Base-by-base conservation (phyloP, 352 stramenopile genomes). In the Pythium rhizo-oryzae region DNA sequence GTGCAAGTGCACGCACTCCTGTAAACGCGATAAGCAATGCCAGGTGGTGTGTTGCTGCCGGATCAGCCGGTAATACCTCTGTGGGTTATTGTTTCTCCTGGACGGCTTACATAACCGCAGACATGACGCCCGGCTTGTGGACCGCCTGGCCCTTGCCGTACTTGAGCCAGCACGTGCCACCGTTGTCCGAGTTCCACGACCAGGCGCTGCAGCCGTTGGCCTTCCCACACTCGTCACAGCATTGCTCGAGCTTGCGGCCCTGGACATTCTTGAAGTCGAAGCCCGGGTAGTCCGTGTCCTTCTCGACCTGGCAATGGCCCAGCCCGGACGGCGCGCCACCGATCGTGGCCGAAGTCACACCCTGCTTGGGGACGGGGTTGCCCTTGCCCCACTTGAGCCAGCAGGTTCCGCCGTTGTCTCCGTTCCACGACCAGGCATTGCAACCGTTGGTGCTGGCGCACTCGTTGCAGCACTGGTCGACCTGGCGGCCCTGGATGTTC, bases 391-490 rank as follows among this genome's bases (percentile, higher is more conserved):
- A 43, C 37, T 33, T 33, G 6, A 33, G 28, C 28, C 28, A 33
- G 28, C 28, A 33, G 3, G 28, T 33, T 2, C 28, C 37, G 15
- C 37, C 37, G 37, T 43, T 43, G 51, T 76, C 21, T 53, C 59
- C 30, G 3, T 54, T 33, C 62, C 64, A 71, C 55, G 64, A 65
- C 47, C 46, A 71, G 28, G 57, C 64, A 0, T 13, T 25, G 37
- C 64, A 71, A 8, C n/a, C 41, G 18, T 8, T 33, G 3, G 23
- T 71, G 0, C 44, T 49, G 1, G 47, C 21, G 56, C 82, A 91
- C 19, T 80, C 59, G 52, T 50, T 53, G 39, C 75, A 82, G 66
- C 75, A 82, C 6, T 15, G 19, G 19, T 75, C 47, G 8, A 37
- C 57, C 19, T 41, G 21, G 12, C 65, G 67, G 7, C 37, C 37